Evolutionary conservation across 164 flowering plant species (phyloP), one percentile per base, ranked within the genome.

Genomic region (Malania oleifera): DNA sequence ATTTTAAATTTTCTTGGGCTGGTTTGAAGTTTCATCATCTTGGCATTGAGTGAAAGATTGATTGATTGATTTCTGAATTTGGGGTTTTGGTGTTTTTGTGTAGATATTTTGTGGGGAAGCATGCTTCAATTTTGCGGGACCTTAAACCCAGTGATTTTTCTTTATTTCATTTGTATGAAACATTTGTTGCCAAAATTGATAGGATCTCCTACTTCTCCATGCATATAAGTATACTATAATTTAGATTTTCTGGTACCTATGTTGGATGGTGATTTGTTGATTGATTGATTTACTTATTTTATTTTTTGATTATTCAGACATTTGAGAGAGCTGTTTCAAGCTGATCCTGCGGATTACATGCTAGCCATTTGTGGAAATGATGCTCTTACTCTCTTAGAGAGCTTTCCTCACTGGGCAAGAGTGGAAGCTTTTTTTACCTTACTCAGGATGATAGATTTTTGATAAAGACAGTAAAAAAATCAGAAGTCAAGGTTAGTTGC

Each of bases 381-480:
- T 70, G 87, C 96, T 14, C 82, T n/a, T n/a, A n/a, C n/a, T n/a
- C n/a, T n/a, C n/a, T 89, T 6, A 73, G 91, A 28, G 93, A 84
- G 77, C 80, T 89, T 29, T 84, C 96, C 24, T 89, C 96, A 17
- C 96, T 93, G 0, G 96, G 96, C 35, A 89, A 89, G 71, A 89
- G 96, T 79, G 93, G 96, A 60, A 84, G 96, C 67, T 74, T 77
- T 69, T 89, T 89, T 69, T 89, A 86, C 72, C 63, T 89, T 14
- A 86, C 96, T n/a, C 91, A 84, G 64, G 97, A 90, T 69, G 97
- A 90, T 53, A 76, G 96, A 40, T 90, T 85, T 69, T 87, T 90
- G 91, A 90, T 90, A 41, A 90, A 90, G 73, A 90, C 97, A 0
- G 81, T 89, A 51, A 84, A 74, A 68, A 89, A 89, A 69, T 83